phyloP scores from a whole-genome alignment of 2,329 filamentous ascomycete species.

The Venturiaceae sp. region DNA sequence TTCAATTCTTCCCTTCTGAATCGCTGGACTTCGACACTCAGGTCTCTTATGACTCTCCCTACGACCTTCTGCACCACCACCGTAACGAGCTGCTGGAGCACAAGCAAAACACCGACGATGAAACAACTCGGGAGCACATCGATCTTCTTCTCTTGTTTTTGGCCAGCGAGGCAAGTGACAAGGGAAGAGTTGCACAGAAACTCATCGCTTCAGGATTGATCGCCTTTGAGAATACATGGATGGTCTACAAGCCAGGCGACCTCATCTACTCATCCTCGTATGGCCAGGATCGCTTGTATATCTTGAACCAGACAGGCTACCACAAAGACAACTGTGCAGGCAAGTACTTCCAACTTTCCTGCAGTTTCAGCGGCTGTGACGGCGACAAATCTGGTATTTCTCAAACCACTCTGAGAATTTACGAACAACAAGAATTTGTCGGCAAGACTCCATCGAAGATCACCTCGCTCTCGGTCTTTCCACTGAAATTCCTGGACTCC shows the following conservation, averaged over 20 bases:
- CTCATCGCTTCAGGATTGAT: conserved; percentile 11
- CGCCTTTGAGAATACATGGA: conserved; percentile 14
- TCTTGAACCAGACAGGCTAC: conserved; percentile 19
- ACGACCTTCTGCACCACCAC: conserved; percentile 39
- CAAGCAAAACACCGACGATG: conserved; percentile 14
- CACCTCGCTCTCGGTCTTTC: conserved; percentile 5
- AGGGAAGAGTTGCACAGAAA: conserved; percentile 10
- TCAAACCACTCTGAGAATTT: conserved; percentile 8
- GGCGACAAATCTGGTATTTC: conserved; percentile 18
- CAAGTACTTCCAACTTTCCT: conserved; percentile 17
- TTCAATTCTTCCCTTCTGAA: conserved; percentile 36
- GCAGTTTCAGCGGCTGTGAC: conserved; percentile 24
- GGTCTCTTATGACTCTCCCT: conserved; percentile 35
- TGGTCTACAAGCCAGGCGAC: conserved; percentile 17
- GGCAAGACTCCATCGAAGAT: conserved; percentile 9
- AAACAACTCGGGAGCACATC: conserved; percentile 12
- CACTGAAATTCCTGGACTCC: conserved; percentile 3
- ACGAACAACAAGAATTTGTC: conserved; percentile 11
- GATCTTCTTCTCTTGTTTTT: conserved; percentile 16
- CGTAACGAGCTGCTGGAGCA: conserved; percentile 28
- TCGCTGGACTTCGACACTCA: conserved; percentile 19
- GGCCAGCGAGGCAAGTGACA: conserved; percentile 12
- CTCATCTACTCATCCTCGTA: conserved; percentile 17
- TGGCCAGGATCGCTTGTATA: conserved; percentile 20
- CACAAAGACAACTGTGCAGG: conserved; percentile 13